A percentile compares a stretch with the other conserved stretches of the same genome.
These are phyloP conservation scores for Boletus tomentosulus DNA, from an alignment of 768 basidiomycete species.

Conservation along the genomic window DNA sequence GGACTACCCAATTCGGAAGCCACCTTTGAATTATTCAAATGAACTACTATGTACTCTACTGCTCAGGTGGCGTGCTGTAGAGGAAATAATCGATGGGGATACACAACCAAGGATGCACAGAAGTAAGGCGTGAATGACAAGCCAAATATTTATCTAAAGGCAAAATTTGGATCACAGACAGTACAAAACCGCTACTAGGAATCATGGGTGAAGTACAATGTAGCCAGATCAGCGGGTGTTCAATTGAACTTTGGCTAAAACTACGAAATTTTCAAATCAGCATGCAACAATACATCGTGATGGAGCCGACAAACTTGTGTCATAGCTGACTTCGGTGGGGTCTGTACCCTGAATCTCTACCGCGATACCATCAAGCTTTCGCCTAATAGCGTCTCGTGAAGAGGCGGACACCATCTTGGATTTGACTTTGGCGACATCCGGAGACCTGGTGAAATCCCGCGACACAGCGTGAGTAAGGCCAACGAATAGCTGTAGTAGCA, in stretches of 20 bases:
- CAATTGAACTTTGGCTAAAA: slow-evolving; percentile 12
- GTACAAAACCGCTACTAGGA: slow-evolving; percentile 4
- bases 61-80: too few species aligned
- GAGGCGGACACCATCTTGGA: slow-evolving; percentile 94
- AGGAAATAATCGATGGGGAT: too few species aligned
- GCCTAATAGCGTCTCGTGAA: slow-evolving; percentile 79
- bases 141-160: neutral
- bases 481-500: neutral
- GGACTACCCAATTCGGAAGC: slow-evolving; percentile 27
- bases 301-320: slow-evolving; percentile 50
- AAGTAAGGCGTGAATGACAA: too few species aligned
- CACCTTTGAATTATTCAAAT: neutral
- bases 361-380: slow-evolving; percentile 70
- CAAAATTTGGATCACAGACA: slow-evolving; percentile 3
- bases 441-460: slow-evolving; percentile 55
- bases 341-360: slow-evolving; percentile 88
- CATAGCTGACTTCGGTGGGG: slow-evolving; percentile 60
- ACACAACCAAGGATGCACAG: too few species aligned
- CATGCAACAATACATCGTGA: neutral
- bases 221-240: slow-evolving; percentile 12
- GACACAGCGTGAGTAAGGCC: neutral
- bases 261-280: slow-evolving; percentile 11
- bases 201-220: slow-evolving; percentile 5
- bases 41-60: neutral
- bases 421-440: slow-evolving; percentile 81